Evolutionary conservation across 768 basidiomycete genomes (phyloP).

Genomic region (Lentinula aciculospora): DNA sequence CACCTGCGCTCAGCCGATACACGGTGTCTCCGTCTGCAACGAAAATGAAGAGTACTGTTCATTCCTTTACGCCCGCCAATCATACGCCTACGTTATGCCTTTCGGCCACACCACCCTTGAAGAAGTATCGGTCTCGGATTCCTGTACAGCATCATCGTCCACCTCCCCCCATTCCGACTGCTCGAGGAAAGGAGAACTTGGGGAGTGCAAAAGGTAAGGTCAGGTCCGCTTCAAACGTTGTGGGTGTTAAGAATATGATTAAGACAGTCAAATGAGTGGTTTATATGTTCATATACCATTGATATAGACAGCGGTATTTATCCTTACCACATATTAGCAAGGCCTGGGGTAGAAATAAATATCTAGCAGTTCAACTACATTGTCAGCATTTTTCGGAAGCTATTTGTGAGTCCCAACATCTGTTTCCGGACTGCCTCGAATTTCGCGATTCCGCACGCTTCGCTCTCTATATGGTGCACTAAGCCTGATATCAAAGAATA

Average conservation of each 20-base stretch:
- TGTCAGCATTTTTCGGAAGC: slow-evolving; percentile 18
- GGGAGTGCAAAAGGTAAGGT: no score
- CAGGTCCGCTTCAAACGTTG: not conserved
- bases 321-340: no score
- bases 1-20: no score
- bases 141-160: not conserved
- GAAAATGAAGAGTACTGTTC: no score
- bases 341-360: no score
- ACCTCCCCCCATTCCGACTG: not conserved
- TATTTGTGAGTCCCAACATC: slow-evolving; percentile 21
- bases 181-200: not conserved
- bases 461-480: slow-evolving; percentile 40
- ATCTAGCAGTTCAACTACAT: no score
- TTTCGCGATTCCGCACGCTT: slow-evolving; percentile 27
- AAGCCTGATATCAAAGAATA: slow-evolving; percentile 34
- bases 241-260: not conserved
- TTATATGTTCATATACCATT: no score
- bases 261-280: no score
- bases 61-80: no score
- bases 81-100: no score
- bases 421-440: slow-evolving; percentile 22
- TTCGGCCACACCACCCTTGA: not conserved
- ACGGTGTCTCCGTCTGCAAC: no score
- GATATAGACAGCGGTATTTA: no score
- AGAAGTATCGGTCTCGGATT: not conserved